Evolutionary conservation across 179 eudicot species (phyloP).

Genomic region (Heliamphora pulchella): DNA sequence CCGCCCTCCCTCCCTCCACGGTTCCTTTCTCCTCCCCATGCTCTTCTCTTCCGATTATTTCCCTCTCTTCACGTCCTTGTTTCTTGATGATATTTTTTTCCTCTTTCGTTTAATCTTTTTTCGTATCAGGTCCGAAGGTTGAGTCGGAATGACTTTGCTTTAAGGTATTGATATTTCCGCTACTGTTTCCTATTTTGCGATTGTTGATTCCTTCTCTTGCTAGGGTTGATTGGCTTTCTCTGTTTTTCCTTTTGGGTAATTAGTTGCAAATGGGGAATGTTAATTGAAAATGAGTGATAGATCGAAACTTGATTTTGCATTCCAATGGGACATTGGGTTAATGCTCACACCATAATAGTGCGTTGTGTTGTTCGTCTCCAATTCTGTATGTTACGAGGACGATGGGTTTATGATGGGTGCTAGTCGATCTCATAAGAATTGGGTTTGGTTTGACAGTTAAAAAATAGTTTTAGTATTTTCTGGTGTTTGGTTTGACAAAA

Average conservation of each 20-base stretch:
- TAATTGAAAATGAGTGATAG: not conserved
- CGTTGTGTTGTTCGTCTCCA: not conserved
- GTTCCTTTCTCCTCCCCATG: not conserved
- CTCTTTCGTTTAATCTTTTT: not conserved
- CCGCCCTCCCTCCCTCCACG: conserved; percentile 44
- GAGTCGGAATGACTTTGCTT: not conserved
- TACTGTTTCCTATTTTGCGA: not conserved
- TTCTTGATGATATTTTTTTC: not conserved
- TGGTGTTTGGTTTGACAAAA: too few species aligned
- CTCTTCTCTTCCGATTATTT: not conserved
- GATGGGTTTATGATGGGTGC: not conserved
- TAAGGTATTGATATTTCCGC: not conserved
- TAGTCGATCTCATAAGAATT: not conserved
- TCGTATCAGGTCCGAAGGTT: conserved; percentile 17
- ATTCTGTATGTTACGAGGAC: not conserved
- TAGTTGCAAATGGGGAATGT: not conserved
- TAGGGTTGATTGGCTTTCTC: not conserved
- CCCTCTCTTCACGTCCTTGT: not conserved
- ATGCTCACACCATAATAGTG: too few species aligned
- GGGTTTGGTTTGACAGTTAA: too few species aligned
- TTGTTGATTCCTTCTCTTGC: not conserved
- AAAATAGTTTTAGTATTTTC: too few species aligned
- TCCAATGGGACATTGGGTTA: not conserved
- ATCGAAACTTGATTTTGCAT: not conserved
- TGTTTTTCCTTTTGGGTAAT: not conserved